phyloP scores from a whole-genome alignment of 331 rosid species.

The Phaseolus coccineus region DNA sequence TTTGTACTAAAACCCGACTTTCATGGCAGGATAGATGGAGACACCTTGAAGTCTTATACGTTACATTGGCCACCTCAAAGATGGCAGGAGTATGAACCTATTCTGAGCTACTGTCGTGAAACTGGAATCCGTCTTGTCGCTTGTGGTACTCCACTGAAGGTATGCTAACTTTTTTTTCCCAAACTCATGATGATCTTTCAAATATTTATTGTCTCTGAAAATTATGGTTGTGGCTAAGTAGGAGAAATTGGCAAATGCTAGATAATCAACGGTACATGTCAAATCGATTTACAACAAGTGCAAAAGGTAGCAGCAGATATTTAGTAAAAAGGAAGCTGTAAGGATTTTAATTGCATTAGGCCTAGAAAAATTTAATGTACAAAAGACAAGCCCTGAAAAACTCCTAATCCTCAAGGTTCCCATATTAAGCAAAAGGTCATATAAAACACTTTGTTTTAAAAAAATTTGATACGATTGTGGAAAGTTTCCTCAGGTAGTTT shows the following conservation, averaged over 20 bases:
- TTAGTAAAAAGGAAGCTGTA: not conserved
- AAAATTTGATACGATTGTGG: not conserved
- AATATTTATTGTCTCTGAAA: conserved; percentile 1
- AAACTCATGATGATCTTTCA: conserved; percentile 10
- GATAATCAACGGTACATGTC: conserved; percentile 15
- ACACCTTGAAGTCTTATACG: conserved; percentile 66
- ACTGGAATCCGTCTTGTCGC: conserved; percentile 78
- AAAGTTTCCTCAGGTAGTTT: conserved; percentile 3
- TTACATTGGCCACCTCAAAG: conserved; percentile 84
- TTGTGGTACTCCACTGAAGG: conserved; percentile 85
- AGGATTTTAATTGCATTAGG: conserved; percentile 22
- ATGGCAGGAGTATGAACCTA: conserved; percentile 97
- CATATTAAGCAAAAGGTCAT: conserved; percentile 5
- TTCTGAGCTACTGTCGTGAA: conserved; percentile 79
- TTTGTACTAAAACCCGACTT: conserved; percentile 33
- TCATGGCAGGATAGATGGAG: conserved; percentile 86
- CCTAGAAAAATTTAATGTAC: not conserved
- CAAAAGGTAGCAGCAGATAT: conserved; percentile 4
- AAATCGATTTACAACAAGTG: conserved; percentile 19
- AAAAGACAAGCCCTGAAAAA: conserved; percentile 14
- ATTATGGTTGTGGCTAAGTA: conserved; percentile 19
- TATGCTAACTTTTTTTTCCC: conserved; percentile 42
- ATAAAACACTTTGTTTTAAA: not conserved
- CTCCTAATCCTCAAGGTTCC: conserved; percentile 11
- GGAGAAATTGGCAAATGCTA: not conserved